These are phyloP conservation scores for Trametes polyzona DNA, from an alignment of 1,284 basidiomycete species.

Conservation along the genomic window DNA sequence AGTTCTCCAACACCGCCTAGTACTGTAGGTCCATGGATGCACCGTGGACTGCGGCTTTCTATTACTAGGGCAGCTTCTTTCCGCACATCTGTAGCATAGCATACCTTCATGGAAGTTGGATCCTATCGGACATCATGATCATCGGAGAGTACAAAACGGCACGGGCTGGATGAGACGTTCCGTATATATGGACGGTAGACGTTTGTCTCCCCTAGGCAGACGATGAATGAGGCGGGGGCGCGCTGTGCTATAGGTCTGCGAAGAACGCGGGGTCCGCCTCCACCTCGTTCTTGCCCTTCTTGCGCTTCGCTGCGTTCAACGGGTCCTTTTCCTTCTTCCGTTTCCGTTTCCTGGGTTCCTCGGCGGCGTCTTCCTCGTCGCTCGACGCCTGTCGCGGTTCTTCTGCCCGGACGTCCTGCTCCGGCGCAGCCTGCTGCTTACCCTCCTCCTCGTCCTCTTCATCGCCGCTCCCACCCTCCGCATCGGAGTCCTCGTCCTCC, in stretches of 20 bases:
- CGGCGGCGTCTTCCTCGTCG: conserved; percentile 39
- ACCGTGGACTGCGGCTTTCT: background rate
- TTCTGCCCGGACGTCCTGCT: conserved; percentile 39
- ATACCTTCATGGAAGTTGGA: background rate
- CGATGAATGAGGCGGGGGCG: background rate
- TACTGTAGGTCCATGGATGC: background rate
- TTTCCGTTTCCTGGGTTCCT: conserved; percentile 57
- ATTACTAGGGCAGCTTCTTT: background rate
- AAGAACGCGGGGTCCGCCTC: conserved; percentile 70
- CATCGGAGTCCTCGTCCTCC: conserved; percentile 27
- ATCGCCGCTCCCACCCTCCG: conserved; percentile 24
- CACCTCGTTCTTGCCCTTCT: conserved; percentile 61
- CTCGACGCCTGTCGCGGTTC: conserved; percentile 38
- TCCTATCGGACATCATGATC: no score
- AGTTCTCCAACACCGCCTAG: conserved; percentile 54
- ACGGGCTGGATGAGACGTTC: no score
- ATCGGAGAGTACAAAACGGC: no score
- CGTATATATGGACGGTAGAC: no score
- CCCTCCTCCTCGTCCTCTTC: conserved; percentile 45
- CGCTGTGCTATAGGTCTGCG: conserved; percentile 52
- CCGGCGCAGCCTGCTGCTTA: conserved; percentile 30
- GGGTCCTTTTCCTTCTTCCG: conserved; percentile 56
- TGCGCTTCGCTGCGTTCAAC: conserved; percentile 48
- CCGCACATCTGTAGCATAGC: conserved; percentile 2
- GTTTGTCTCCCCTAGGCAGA: no score